Conservation (phyloP, 495 filamentous ascomycete genomes). For the Penicillium paradoxum region DNA sequence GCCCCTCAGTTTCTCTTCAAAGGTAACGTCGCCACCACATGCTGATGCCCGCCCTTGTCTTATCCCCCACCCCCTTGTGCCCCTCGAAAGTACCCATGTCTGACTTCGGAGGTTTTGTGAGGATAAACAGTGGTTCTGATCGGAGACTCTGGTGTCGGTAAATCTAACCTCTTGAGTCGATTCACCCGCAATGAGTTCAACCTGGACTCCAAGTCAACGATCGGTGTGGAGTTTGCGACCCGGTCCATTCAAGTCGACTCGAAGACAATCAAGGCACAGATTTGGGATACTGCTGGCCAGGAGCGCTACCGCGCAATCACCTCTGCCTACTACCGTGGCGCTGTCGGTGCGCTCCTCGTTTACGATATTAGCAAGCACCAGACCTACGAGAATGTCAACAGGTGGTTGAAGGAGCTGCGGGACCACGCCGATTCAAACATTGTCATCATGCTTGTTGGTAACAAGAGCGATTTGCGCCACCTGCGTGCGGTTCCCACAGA, state of each 20-base stretch:
- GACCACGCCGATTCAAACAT: slow-evolving; percentile 99
- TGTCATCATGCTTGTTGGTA: slow-evolving; percentile 99
- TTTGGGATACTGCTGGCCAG: slow-evolving; percentile 99
- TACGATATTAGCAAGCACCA: slow-evolving; percentile 99
- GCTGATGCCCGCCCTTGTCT: slow-evolving; percentile 16
- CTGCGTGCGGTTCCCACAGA: slow-evolving; percentile 96
- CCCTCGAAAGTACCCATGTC: slow-evolving; percentile 1
- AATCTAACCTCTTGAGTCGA: slow-evolving; percentile 98
- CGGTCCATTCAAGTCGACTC: slow-evolving; percentile 98
- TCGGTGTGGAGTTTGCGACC: slow-evolving; percentile 98
- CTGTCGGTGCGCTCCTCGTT: slow-evolving; percentile 93
- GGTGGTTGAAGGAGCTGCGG: slow-evolving; percentile 98
- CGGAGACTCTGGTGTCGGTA: slow-evolving; percentile 97
- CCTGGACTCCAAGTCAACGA: slow-evolving; percentile 99
- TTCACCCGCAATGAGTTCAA: slow-evolving; percentile 99
- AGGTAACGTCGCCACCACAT: slow-evolving; percentile 56
- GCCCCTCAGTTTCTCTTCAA: slow-evolving; percentile 92
- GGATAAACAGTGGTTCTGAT: slow-evolving; percentile 80
- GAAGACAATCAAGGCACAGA: slow-evolving; percentile 99
- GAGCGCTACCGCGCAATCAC: slow-evolving; percentile 99
- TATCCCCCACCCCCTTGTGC: background rate
- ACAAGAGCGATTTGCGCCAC: slow-evolving; percentile 99
- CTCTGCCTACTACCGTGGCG: slow-evolving; percentile 96
- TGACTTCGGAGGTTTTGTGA: slow-evolving; percentile 16
- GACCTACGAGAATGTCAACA: slow-evolving; percentile 97